A percentile compares a stretch with the other conserved stretches of the same genome.
phyloP scores from a whole-genome alignment of 73 alveolate genomes.

The Paramecium octaurelia region DNA sequence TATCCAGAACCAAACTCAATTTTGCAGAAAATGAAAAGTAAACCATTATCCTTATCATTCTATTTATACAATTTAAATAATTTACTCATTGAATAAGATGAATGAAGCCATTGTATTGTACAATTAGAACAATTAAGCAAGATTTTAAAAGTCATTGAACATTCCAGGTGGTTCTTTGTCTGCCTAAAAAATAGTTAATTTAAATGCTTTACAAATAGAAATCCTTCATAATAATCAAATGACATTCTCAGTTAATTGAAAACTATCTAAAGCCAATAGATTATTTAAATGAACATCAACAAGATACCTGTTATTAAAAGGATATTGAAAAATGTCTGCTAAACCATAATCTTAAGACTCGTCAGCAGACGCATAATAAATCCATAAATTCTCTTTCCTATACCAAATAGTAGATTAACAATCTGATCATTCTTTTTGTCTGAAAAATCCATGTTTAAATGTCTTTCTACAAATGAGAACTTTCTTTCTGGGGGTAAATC shows the following conservation, averaged over 20 bases:
- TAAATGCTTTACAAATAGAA: background rate
- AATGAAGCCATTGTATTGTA: background rate
- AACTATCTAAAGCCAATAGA: background rate
- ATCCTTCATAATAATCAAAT: background rate
- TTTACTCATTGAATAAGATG: constrained; percentile 14
- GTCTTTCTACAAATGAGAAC: background rate
- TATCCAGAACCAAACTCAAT: background rate
- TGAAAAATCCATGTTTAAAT: constrained; percentile 3
- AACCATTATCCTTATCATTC: constrained; percentile 11
- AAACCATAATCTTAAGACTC: background rate
- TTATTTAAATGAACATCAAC: constrained; percentile 9
- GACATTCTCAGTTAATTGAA: constrained; percentile 7
- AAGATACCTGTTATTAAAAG: background rate
- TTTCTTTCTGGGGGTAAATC: background rate
- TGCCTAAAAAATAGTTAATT: background rate
- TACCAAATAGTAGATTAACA: background rate
- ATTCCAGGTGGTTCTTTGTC: background rate
- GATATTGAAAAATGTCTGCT: constrained; percentile 1
- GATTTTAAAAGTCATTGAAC: background rate
- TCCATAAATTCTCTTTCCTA: constrained; percentile 19
- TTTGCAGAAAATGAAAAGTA: constrained; percentile 38
- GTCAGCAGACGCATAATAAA: background rate
- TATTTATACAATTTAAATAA: background rate
- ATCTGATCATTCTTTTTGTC: background rate
- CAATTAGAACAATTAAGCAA: background rate